phyloP scores from a whole-genome alignment of 345 rosid species.

The Pelargonium nanum region DNA sequence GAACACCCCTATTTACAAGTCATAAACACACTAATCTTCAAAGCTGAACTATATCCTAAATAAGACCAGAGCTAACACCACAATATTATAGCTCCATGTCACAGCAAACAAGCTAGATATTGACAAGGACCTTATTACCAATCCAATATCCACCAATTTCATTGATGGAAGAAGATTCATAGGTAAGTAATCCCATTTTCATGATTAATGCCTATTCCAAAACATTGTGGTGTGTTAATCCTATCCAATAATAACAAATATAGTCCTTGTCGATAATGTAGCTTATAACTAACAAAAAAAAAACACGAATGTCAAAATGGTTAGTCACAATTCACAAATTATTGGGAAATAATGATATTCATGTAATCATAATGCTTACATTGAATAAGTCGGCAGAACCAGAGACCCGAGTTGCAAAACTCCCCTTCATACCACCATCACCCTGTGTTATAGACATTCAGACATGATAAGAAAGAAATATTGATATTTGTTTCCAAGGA shows the following conservation, averaged over 20 bases:
- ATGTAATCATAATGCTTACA: conserved; percentile 27
- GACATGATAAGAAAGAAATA: neutral
- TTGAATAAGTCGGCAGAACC: conserved; percentile 83
- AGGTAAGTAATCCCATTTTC: too few species aligned
- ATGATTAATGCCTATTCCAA: too few species aligned
- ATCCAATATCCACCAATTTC: too few species aligned
- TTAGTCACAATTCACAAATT: neutral
- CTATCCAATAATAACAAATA: neutral
- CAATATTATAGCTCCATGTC: too few species aligned
- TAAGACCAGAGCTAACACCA: too few species aligned
- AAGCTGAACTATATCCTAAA: too few species aligned
- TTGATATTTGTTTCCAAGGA: neutral
- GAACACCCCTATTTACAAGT: too few species aligned
- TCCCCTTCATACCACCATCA: conserved; percentile 87
- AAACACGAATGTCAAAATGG: neutral
- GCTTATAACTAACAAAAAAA: conserved; percentile 1
- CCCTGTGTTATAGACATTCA: conserved; percentile 36
- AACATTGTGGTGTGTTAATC: too few species aligned
- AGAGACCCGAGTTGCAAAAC: conserved; percentile 73
- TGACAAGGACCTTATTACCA: too few species aligned
- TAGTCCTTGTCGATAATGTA: conserved; percentile 3
- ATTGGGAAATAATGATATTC: conserved; percentile 3
- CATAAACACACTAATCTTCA: too few species aligned
- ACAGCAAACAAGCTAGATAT: too few species aligned
- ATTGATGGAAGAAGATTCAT: too few species aligned